Percentiles rank a stretch among this genome's conserved stretches.
phyloP scores from a whole-genome alignment of 768 basidiomycete species.

The Hydnomerulius pinastri region DNA sequence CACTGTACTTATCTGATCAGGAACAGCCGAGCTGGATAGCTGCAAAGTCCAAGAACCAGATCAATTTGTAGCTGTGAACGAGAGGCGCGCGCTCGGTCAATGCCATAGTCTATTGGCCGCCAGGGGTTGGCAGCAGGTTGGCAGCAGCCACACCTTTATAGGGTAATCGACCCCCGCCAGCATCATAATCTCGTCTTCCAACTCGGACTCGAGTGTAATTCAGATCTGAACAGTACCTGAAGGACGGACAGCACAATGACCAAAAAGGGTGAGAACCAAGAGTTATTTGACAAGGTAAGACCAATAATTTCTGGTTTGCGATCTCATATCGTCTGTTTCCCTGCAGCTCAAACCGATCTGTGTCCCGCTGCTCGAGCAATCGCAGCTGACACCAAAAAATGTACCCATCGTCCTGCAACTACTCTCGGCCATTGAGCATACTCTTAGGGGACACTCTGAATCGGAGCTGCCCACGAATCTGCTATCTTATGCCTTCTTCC shows the following conservation, averaged over 20 bases:
- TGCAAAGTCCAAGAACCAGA: too few species aligned
- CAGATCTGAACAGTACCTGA: too few species aligned
- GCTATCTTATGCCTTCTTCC: slow-evolving; percentile 85
- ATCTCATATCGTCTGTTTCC: slow-evolving; percentile 1
- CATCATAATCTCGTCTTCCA: too few species aligned
- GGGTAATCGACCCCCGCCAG: background rate
- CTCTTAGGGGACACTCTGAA: slow-evolving; percentile 46
- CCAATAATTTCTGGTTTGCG: background rate
- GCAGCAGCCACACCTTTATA: background rate
- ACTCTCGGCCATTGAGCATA: slow-evolving; percentile 53
- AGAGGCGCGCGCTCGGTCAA: too few species aligned
- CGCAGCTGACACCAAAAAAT: slow-evolving; percentile 59
- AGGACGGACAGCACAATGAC: slow-evolving; percentile 16
- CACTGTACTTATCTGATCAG: too few species aligned
- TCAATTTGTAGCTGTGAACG: too few species aligned
- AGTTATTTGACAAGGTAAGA: slow-evolving; percentile 42
- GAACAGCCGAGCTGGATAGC: too few species aligned
- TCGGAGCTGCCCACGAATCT: slow-evolving; percentile 55
- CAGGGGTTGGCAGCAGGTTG: background rate
- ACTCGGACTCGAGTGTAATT: too few species aligned
- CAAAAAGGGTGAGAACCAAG: slow-evolving; percentile 23
- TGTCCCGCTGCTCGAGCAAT: slow-evolving; percentile 76
- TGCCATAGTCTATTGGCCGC: too few species aligned
- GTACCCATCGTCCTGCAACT: slow-evolving; percentile 49
- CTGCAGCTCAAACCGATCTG: slow-evolving; percentile 66